A percentile compares a stretch with the other conserved stretches of the same genome.
phyloP scores from a whole-genome alignment of 2,329 filamentous ascomycete genomes.

The Cytospora mali region DNA sequence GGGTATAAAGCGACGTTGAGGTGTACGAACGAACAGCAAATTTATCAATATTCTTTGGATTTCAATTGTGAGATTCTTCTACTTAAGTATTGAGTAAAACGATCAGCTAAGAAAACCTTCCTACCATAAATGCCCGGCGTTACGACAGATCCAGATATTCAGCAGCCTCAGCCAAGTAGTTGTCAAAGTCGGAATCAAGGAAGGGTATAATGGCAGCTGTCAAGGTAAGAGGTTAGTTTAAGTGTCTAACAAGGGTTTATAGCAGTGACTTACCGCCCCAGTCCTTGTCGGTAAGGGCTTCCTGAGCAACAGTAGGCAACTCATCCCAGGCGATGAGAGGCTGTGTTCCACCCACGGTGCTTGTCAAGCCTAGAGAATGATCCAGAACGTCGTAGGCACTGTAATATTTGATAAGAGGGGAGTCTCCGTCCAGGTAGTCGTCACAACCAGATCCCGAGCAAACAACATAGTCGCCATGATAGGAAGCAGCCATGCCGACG shows the following conservation, averaged over 20 bases:
- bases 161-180: slow-evolving; percentile 29
- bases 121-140: too few species aligned
- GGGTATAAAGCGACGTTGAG: too few species aligned
- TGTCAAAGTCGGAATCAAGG: slow-evolving; percentile 34
- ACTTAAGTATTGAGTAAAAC: not conserved
- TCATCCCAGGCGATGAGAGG: slow-evolving; percentile 48
- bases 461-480: slow-evolving; percentile 41
- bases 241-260: too few species aligned
- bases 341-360: slow-evolving; percentile 41
- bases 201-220: slow-evolving; percentile 44
- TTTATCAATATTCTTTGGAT: too few species aligned
- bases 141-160: slow-evolving; percentile 1
- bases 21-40: too few species aligned
- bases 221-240: not conserved
- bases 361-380: slow-evolving; percentile 43
- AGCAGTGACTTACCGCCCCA: slow-evolving; percentile 37
- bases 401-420: slow-evolving; percentile 39
- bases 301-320: slow-evolving; percentile 39
- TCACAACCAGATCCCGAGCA: slow-evolving; percentile 28
- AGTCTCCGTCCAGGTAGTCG: slow-evolving; percentile 30
- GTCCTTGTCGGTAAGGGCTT: slow-evolving; percentile 41
- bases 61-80: too few species aligned
- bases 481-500: slow-evolving; percentile 42
- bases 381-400: slow-evolving; percentile 36
- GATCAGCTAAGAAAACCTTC: not conserved